A percentile compares a stretch with the other conserved stretches of the same genome.
Conservation (phyloP, 1,139 yeast genomes). For the Spathaspora sp. region DNA sequence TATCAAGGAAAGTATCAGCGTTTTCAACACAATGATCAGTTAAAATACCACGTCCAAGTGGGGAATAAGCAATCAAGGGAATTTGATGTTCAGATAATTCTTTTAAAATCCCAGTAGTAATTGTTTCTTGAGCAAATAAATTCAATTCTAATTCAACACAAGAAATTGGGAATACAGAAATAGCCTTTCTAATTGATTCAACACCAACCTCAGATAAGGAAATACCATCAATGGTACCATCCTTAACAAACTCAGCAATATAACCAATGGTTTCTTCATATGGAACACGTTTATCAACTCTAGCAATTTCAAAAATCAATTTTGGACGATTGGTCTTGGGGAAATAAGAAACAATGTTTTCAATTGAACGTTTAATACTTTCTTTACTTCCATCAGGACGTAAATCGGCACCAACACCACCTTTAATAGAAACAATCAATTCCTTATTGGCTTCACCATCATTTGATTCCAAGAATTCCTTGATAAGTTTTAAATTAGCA, state of each 20-base stretch:
- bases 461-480: slow-evolving; percentile 51
- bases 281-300: slow-evolving; percentile 56
- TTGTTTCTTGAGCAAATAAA: slow-evolving; percentile 58
- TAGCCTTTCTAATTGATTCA: slow-evolving; percentile 56
- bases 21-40: slow-evolving; percentile 56
- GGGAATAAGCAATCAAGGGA: slow-evolving; percentile 77
- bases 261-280: slow-evolving; percentile 50
- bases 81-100: slow-evolving; percentile 49
- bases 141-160: slow-evolving; percentile 79
- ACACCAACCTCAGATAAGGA: slow-evolving; percentile 72
- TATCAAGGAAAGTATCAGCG: slow-evolving; percentile 28
- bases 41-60: slow-evolving; percentile 75
- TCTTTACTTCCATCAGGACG: slow-evolving; percentile 52
- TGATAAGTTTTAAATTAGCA: slow-evolving; percentile 45
- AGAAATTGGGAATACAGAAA: slow-evolving; percentile 48
- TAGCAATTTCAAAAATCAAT: slow-evolving; percentile 67
- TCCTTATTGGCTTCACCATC: slow-evolving; percentile 51
- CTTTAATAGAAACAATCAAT: slow-evolving; percentile 66
- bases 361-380: slow-evolving; percentile 49
- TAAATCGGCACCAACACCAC: slow-evolving; percentile 43
- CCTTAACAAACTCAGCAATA: slow-evolving; percentile 50
- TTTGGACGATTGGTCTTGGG: slow-evolving; percentile 41
- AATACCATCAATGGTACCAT: slow-evolving; percentile 62
- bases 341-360: slow-evolving; percentile 44
- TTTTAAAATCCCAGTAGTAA: slow-evolving; percentile 59